phyloP scores from a whole-genome alignment of 495 filamentous ascomycete species.

The Penicillium atrosanguineum region DNA sequence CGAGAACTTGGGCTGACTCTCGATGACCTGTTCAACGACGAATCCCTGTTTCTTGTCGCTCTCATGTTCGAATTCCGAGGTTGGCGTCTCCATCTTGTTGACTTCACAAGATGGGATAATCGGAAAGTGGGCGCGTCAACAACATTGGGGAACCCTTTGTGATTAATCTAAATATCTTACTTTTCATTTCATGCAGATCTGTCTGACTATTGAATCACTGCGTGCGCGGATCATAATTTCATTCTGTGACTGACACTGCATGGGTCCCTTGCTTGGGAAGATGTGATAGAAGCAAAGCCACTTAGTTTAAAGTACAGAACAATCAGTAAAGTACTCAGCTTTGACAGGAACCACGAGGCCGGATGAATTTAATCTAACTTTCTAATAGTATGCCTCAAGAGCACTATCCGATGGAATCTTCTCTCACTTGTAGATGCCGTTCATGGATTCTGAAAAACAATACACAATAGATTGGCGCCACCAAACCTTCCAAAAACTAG shows the following conservation, averaged over 20 bases:
- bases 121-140: neutral
- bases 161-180: neutral
- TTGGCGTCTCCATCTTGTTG: neutral
- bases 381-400: too few relatives aligned
- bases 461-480: neutral
- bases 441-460: neutral
- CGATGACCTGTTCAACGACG: neutral
- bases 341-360: too few relatives aligned
- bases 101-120: conserved; percentile 1
- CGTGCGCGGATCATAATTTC: neutral
- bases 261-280: neutral
- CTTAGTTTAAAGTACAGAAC: too few relatives aligned
- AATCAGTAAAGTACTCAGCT: too few relatives aligned
- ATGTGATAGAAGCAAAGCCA: too few relatives aligned
- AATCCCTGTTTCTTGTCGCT: neutral
- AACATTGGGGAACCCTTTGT: neutral
- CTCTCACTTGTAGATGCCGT: neutral
- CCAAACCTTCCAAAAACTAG: neutral
- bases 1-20: neutral
- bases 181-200: neutral
- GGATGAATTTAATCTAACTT: too few relatives aligned
- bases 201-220: neutral
- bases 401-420: too few relatives aligned
- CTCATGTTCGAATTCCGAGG: neutral
- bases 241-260: neutral